Conservation (phyloP, 2,329 filamentous ascomycete genomes). For the Fonsecaea monophora region DNA sequence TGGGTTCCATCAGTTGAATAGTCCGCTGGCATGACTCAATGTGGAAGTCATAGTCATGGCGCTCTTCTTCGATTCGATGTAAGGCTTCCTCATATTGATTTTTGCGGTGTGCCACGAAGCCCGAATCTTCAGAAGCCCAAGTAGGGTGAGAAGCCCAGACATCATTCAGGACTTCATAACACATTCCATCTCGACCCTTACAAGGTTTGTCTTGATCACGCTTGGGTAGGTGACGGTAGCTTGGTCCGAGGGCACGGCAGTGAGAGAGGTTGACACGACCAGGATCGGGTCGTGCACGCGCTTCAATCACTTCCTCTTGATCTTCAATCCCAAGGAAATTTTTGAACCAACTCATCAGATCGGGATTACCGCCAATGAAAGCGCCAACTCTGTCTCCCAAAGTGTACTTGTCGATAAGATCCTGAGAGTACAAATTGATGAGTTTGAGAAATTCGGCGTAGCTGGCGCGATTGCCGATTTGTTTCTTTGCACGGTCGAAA, state of each 20-base stretch:
- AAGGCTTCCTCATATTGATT: slow-evolving; percentile 93
- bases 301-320: slow-evolving; percentile 78
- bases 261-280: slow-evolving; percentile 92
- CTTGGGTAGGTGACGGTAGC: slow-evolving; percentile 90
- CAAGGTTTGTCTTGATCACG: slow-evolving; percentile 89
- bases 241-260: slow-evolving; percentile 92
- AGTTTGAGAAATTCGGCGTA: slow-evolving; percentile 98
- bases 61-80: slow-evolving; percentile 95
- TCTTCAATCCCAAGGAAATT: slow-evolving; percentile 79
- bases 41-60: slow-evolving; percentile 98
- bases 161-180: slow-evolving; percentile 90
- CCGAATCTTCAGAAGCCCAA: slow-evolving; percentile 97
- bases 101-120: slow-evolving; percentile 96
- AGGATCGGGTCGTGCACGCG: slow-evolving; percentile 74
- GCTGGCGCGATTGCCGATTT: slow-evolving; percentile 86
- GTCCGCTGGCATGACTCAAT: slow-evolving; percentile 95
- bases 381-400: slow-evolving; percentile 80
- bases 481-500: slow-evolving; percentile 97
- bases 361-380: slow-evolving; percentile 86
- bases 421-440: slow-evolving; percentile 92
- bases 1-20: slow-evolving; percentile 92
- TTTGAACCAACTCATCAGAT: slow-evolving; percentile 89
- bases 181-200: slow-evolving; percentile 93
- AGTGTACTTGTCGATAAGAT: slow-evolving; percentile 84
- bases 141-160: slow-evolving; percentile 99